Percentiles rank a stretch among this genome's conserved stretches.
phyloP scores from a whole-genome alignment of 768 basidiomycete species.

The Russula vinacea region DNA sequence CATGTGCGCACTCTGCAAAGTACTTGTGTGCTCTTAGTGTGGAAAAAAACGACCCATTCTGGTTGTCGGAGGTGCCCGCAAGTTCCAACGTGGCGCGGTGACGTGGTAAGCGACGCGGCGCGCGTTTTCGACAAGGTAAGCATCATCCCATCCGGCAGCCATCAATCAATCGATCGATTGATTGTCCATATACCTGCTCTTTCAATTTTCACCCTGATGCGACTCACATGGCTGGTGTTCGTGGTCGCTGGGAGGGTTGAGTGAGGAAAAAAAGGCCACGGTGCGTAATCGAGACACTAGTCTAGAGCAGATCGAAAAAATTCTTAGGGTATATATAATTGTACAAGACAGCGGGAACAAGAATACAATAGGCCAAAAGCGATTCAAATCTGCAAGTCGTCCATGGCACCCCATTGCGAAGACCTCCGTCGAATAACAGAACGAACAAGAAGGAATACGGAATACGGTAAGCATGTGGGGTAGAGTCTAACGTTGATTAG shows the following conservation, averaged over 20 bases:
- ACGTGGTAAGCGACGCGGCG: neutral
- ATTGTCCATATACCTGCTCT: neutral
- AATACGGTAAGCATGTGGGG: no score
- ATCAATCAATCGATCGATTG: neutral
- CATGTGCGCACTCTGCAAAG: no score
- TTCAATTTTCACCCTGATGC: neutral
- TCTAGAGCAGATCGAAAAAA: neutral
- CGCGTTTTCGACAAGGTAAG: neutral
- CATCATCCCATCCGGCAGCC: neutral
- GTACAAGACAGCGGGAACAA: neutral
- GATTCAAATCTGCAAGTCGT: neutral
- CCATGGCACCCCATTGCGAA: neutral
- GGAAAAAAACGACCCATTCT: neutral
- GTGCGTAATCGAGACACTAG: neutral
- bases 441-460: neutral
- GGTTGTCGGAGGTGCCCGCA: neutral
- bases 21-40: neutral
- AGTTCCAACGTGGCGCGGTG: neutral
- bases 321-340: neutral
- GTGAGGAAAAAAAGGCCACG: neutral
- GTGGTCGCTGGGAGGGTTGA: neutral
- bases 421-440: neutral
- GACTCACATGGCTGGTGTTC: neutral
- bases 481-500: neutral
- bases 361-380: neutral